Evolutionary conservation across 495 filamentous ascomycete genomes (phyloP), one percentile per base, ranked within the genome.

Genomic region (Aspergillus heteromorphus): DNA sequence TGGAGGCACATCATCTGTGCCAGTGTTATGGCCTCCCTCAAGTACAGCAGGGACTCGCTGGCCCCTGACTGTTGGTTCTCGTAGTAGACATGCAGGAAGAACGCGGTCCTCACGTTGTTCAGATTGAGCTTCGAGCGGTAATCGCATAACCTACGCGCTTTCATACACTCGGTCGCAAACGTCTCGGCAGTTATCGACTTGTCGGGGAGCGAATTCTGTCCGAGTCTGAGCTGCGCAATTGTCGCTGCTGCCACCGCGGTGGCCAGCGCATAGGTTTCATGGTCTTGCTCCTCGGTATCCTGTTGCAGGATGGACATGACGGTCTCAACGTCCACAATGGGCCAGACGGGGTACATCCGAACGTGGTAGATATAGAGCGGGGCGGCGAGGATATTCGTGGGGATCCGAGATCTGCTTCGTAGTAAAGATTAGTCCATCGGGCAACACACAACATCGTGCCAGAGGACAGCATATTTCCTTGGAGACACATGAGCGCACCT

Each of bases 281-380:
- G 54, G 51, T 73, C 67, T 1, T 70, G 55, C 0, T 54, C 19
- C 7, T 69, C 65, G 5, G 58, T 45, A 14, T 61, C 42, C 25
- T 47, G 36, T 25, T 72, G 69, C 1, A 78, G 60, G 5, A 55
- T 56, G 1, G 67, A 65, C 9, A 73, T 65, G 20, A 79, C 55
- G 13, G 61, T 53, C 48, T 74, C 73, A 27, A 70, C 69, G 30
- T 73, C 64, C 6, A 77, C 69, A 21, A 79, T 66, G n/a, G 76
- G 76, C 76, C 76, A 79, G 11, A 79, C 72, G 0, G 72, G 66
- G 48, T 73, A 76, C 54, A 76, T 64, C n/a, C 71, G 69, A 14
- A 72, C 64, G 27, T 75, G 74, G 58, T 76, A 79, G 9, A 75
- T 71, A 50, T 62, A 62, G 2, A 67, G 48, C 3, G 56, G 51